phyloP scores from a whole-genome alignment of 345 rosid genomes.

The Rhizophora mangle region DNA sequence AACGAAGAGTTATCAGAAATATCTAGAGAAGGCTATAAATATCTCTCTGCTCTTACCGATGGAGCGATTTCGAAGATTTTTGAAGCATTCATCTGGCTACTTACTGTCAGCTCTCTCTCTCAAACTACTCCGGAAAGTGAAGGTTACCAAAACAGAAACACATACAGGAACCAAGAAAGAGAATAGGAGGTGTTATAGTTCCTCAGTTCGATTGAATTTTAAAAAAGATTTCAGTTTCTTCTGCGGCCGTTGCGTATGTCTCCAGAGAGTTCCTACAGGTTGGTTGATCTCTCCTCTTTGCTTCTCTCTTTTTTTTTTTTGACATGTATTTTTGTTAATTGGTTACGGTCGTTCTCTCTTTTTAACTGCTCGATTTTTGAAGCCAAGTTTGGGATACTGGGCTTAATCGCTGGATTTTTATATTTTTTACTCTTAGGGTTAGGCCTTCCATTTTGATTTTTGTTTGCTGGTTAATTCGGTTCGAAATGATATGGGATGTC shows the following conservation, averaged over 20 bases:
- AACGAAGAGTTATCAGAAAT: constrained; percentile 23
- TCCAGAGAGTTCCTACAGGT: constrained; percentile 37
- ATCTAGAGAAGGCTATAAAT: constrained; percentile 50
- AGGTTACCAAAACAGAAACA: too few species aligned
- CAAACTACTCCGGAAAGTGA: too few species aligned
- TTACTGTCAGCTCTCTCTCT: too few species aligned
- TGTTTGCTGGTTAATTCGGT: too few species aligned
- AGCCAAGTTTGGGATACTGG: neutral
- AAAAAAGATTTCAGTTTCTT: neutral
- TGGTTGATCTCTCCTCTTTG: constrained; percentile 8
- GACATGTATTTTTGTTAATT: neutral
- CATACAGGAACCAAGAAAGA: too few species aligned
- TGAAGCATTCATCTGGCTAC: neutral
- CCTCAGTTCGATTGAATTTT: too few species aligned
- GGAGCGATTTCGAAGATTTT: neutral
- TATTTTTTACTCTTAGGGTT: too few species aligned
- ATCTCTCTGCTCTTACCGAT: neutral
- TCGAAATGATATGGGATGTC: too few species aligned
- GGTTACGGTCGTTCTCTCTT: neutral
- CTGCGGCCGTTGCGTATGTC: constrained; percentile 20
- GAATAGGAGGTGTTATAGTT: too few species aligned
- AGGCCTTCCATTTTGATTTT: too few species aligned
- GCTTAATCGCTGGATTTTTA: neutral
- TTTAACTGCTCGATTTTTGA: neutral
- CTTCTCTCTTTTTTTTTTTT: neutral